These are phyloP conservation scores for Penicillium sp. DNA, from an alignment of 2,329 filamentous ascomycete species.

Conservation along the genomic window DNA sequence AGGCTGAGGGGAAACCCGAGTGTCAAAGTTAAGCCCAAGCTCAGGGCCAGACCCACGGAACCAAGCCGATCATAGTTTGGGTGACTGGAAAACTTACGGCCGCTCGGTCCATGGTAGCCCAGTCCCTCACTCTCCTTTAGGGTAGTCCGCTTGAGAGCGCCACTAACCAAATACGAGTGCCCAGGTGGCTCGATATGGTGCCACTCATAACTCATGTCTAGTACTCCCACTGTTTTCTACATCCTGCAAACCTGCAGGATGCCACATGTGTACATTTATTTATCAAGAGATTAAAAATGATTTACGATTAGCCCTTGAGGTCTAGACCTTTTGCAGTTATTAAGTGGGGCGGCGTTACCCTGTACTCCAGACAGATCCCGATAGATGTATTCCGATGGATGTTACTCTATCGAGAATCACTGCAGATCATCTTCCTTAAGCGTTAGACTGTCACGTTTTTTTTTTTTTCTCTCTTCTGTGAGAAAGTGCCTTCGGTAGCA, in stretches of 20 bases:
- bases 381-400: background rate
- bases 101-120: constrained; percentile 4
- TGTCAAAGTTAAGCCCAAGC: constrained; percentile 20
- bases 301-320: background rate
- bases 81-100: constrained; percentile 18
- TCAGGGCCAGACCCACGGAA: constrained; percentile 20
- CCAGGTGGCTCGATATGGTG: background rate
- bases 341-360: background rate
- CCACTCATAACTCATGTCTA: background rate
- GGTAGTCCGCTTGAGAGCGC: background rate
- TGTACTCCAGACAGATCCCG: background rate
- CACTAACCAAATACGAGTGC: constrained; percentile 5
- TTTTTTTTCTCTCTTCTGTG: background rate
- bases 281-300: background rate
- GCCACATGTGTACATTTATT: background rate
- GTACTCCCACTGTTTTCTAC: background rate
- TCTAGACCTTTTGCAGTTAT: background rate
- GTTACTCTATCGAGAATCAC: background rate
- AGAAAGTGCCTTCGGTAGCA: background rate
- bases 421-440: constrained; percentile 4
- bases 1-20: constrained; percentile 9
- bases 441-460: background rate
- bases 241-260: background rate
- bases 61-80: constrained; percentile 24
- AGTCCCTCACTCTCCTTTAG: background rate